Percentiles rank a stretch among this genome's conserved stretches.
Evolutionary conservation across 495 filamentous ascomycete genomes (phyloP).

Genomic region (Penicillium robsamsonii): DNA sequence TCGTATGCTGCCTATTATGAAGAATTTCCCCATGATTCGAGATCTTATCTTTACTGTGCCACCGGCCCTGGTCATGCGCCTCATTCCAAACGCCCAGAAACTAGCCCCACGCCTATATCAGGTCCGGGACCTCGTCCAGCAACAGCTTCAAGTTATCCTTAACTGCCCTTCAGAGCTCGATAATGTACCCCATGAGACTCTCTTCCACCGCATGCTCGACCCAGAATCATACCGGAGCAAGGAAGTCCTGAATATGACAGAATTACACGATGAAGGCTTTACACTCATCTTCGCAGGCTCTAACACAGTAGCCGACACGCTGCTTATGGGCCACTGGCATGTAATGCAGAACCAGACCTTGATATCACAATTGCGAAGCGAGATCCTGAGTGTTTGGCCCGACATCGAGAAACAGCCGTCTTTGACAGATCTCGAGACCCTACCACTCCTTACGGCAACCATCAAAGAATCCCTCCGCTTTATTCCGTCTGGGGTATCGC

Average conservation of each 20-base stretch:
- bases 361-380: neutral
- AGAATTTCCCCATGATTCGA: slow-evolving; percentile 7
- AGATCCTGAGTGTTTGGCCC: slow-evolving; percentile 4
- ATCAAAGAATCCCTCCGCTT: slow-evolving; percentile 68
- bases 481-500: slow-evolving; percentile 58
- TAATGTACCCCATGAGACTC: slow-evolving; percentile 4
- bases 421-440: slow-evolving; percentile 8
- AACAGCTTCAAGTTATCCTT: slow-evolving; percentile 6
- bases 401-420: slow-evolving; percentile 1
- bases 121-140: slow-evolving; percentile 9
- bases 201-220: slow-evolving; percentile 10
- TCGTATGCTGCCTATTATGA: slow-evolving; percentile 2
- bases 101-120: slow-evolving; percentile 8
- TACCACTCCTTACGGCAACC: slow-evolving; percentile 63
- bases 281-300: slow-evolving; percentile 10
- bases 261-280: slow-evolving; percentile 7
- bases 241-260: slow-evolving; percentile 1
- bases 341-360: slow-evolving; percentile 2
- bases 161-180: slow-evolving; percentile 7
- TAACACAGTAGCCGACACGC: slow-evolving; percentile 9
- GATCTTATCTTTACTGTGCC: slow-evolving; percentile 3
- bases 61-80: slow-evolving; percentile 3
- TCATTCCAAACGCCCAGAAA: slow-evolving; percentile 1
- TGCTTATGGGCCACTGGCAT: slow-evolving; percentile 11
- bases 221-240: slow-evolving; percentile 7